Evolutionary conservation across 2,329 filamentous ascomycete genomes (phyloP).

Genomic region (Pseudogymnoascus sp.): DNA sequence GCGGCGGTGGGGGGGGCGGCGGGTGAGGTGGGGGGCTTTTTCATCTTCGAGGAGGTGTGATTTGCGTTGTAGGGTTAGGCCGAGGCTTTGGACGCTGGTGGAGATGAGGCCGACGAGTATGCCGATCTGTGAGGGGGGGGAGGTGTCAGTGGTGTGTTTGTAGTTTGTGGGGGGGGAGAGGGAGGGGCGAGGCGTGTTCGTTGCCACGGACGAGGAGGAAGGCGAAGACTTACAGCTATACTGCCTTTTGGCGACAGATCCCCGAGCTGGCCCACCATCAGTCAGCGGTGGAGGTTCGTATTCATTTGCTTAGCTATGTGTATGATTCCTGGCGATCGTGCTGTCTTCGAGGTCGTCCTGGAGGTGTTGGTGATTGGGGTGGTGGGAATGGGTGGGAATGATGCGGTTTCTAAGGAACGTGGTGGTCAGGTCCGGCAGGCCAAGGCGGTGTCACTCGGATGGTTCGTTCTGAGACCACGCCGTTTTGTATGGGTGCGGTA

Average conservation of each 20-base stretch:
- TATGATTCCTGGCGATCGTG: background rate
- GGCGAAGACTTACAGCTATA: conserved; percentile 53
- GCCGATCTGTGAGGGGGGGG: conserved; percentile 54
- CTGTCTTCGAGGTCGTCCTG: background rate
- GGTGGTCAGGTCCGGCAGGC: background rate
- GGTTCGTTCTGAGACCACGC: conserved; percentile 5
- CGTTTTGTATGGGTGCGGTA: background rate
- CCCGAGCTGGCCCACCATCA: conserved; percentile 59
- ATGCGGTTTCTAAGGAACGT: background rate
- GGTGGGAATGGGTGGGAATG: background rate
- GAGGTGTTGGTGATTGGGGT: background rate
- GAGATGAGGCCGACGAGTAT: conserved; percentile 89
- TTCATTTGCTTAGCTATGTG: background rate
- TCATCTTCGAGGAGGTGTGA: conserved; percentile 97
- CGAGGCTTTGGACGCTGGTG: conserved; percentile 89
- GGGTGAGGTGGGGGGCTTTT: conserved; percentile 60
- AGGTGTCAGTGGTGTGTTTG: conserved; percentile 15
- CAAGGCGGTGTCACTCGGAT: conserved; percentile 5
- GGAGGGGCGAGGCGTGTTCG: background rate
- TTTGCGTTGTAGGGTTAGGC: conserved; percentile 92
- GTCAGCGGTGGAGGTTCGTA: conserved; percentile 15
- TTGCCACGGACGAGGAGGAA: background rate
- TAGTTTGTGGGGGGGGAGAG: background rate
- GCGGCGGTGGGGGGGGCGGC: conserved; percentile 79
- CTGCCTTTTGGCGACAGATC: conserved; percentile 70